Conservation (phyloP, 1,139 yeast species). For the Magnusiomyces paraingens region DNA sequence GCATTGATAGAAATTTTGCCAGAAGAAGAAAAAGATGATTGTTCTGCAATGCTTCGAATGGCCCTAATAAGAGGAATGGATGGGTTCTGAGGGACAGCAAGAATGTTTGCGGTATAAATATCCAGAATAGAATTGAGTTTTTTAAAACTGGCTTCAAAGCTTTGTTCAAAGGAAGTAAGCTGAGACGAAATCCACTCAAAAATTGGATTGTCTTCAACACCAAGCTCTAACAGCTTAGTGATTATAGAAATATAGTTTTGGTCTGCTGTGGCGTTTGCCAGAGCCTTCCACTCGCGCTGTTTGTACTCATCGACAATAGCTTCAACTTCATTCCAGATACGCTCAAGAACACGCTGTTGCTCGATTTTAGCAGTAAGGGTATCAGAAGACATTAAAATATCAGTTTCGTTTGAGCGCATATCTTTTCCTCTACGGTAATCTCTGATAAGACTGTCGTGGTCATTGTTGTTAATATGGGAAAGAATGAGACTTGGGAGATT, state of each 20-base stretch:
- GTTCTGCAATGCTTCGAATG: conserved; percentile 13
- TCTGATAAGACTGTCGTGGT: conserved; percentile 64
- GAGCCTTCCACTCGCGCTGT: conserved; percentile 52
- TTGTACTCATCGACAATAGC: conserved; percentile 59
- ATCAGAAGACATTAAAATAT: conserved; percentile 9
- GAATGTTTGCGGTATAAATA: conserved; percentile 31
- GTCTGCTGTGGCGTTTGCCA: conserved; percentile 38
- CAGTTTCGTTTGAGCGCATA: conserved; percentile 29
- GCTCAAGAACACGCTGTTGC: conserved; percentile 35
- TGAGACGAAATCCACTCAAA: conserved; percentile 52
- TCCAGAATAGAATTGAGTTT: conserved; percentile 31
- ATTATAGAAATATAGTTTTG: conserved; percentile 51
- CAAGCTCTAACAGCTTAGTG: conserved; percentile 53
- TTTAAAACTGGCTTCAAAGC: conserved; percentile 37
- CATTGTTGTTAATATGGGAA: conserved; percentile 48
- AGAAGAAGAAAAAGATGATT: conserved; percentile 13
- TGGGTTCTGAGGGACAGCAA: conserved; percentile 24
- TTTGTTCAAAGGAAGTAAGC: conserved; percentile 35
- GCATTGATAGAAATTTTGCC: conserved; percentile 2
- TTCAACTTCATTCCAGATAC: conserved; percentile 65
- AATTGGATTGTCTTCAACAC: conserved; percentile 58
- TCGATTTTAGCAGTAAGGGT: conserved; percentile 23
- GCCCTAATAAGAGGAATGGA: conserved; percentile 22
- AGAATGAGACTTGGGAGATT: conserved; percentile 62
- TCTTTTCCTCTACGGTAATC: conserved; percentile 58